Evolutionary conservation across 176 grass and related monocot species (phyloP).

Genomic region (Elaeis guineensis): DNA sequence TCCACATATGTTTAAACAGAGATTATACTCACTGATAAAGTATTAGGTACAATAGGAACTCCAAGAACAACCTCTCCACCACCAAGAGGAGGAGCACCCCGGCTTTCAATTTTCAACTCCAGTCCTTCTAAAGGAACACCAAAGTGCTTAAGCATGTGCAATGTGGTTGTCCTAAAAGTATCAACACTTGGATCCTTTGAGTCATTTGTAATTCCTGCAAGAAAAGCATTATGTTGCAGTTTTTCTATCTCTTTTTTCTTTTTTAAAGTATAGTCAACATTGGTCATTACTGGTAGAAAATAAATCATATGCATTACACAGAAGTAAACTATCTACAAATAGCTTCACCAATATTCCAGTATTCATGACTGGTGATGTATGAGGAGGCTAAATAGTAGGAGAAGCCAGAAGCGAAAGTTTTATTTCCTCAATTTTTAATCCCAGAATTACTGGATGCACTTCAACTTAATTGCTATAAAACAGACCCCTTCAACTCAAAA

Average conservation of each 20-base stretch:
- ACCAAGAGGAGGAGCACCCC: slow-evolving; percentile 71
- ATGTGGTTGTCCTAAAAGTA: slow-evolving; percentile 56
- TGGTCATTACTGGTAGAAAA: no score
- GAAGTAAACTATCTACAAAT: no score
- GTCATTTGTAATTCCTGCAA: slow-evolving; percentile 88
- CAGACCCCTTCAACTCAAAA: no score
- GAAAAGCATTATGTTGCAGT: slow-evolving; percentile 1
- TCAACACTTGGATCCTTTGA: slow-evolving; percentile 69
- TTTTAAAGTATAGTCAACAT: no score
- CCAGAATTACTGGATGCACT: no score
- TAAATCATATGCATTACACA: no score
- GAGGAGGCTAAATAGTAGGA: no score
- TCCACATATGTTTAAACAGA: background rate
- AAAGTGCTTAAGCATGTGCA: slow-evolving; percentile 87
- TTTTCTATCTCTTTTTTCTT: background rate
- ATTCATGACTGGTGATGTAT: no score
- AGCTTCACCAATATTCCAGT: no score
- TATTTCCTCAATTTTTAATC: no score
- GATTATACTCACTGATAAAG: slow-evolving; percentile 39
- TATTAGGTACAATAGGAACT: slow-evolving; percentile 53
- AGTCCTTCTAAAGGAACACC: slow-evolving; percentile 78
- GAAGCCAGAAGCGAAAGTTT: no score
- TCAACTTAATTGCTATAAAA: no score
- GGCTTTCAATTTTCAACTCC: slow-evolving; percentile 72
- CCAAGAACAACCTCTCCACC: slow-evolving; percentile 74